Base-by-base conservation (phyloP, 2,329 filamentous ascomycete species). In the Botrytis fragariae region DNA sequence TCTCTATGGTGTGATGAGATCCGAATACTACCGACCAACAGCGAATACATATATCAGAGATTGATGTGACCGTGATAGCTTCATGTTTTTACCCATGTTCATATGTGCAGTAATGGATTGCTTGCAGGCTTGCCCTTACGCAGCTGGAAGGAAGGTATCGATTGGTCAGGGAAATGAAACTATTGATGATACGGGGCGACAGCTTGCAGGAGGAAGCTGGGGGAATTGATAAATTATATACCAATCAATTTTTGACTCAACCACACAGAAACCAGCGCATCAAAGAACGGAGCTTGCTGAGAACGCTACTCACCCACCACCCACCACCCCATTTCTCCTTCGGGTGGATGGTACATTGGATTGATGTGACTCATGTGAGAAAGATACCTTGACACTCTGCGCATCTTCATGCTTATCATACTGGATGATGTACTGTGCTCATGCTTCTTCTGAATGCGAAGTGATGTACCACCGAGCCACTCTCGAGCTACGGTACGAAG, bases 1-100 rank as follows among this genome's bases (percentile, higher is more conserved):
- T 48, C 48, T 69, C 62, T 51, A 72, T 72, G 63, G 63, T 72
- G 71, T 72, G 71, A 72, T 60, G 35, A 69, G 61, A 72, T 32
- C 39, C 6, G 12, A 32, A 35, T 29, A 4, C 39, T 72, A 45
- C 71, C 35, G 51, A 29, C 16, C 37, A 71, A 44, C 59, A 63
- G 32, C 42, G 44, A 63, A 63, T 71, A 39, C 42, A n/a, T 32
- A 29, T 14, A 35, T 32, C 70, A 68, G 25, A 37, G 39, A 45
- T 44, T 14, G 61, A 71, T 48, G 22, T 29, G 51, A 42, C 54
- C 32, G 61, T 37, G 22, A 69, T 61, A 45, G 54, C 69, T 71
- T 71, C 39, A 71, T 62, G 9, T 48, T 68, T 68, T 22, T 25
- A 42, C 25, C 68, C 54, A 71, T 71, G 39, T 20, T 57, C 22